phyloP scores from a whole-genome alignment of 306 rosid species.

The Acacia melanoxylon region DNA sequence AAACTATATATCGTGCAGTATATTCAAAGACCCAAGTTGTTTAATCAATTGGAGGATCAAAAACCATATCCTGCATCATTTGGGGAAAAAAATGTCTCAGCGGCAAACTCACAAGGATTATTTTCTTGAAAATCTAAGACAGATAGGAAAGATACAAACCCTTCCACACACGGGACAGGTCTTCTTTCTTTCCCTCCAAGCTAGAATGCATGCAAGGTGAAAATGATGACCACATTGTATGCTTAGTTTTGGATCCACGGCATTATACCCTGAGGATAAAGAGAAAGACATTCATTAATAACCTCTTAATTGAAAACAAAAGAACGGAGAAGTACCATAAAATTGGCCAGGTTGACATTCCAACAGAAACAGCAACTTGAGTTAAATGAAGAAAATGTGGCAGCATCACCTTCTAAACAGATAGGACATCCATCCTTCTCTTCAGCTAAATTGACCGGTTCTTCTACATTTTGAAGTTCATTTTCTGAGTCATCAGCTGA shows the following conservation, averaged over 20 bases:
- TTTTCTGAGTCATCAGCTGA: constrained; percentile 53
- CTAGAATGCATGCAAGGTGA: constrained; percentile 98
- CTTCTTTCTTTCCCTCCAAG: constrained; percentile 98
- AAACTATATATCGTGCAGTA: constrained; percentile 34
- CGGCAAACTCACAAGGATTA: not conserved
- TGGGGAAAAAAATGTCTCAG: constrained; percentile 15
- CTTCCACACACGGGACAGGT: constrained; percentile 87
- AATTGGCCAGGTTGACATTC: constrained; percentile 6
- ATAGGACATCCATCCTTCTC: constrained; percentile 92
- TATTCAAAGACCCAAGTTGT: constrained; percentile 24
- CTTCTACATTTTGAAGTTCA: constrained; percentile 62
- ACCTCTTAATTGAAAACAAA: constrained; percentile 24
- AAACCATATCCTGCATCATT: constrained; percentile 72
- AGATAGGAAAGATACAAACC: constrained; percentile 49
- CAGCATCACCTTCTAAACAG: constrained; percentile 89
- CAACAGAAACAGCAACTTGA: not conserved
- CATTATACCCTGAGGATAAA: constrained; percentile 69
- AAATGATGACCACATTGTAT: constrained; percentile 86
- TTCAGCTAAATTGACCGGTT: constrained; percentile 52
- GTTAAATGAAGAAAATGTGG: constrained; percentile 10
- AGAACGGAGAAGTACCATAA: constrained; percentile 20
- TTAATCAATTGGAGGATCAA: constrained; percentile 71
- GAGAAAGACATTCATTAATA: constrained; percentile 10
- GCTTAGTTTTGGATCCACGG: constrained; percentile 71
- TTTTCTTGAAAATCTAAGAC: constrained; percentile 7